These are phyloP conservation scores for Cyclospora cayetanensis DNA, from an alignment of 169 alveolate genomes.

Conservation along the genomic window DNA sequence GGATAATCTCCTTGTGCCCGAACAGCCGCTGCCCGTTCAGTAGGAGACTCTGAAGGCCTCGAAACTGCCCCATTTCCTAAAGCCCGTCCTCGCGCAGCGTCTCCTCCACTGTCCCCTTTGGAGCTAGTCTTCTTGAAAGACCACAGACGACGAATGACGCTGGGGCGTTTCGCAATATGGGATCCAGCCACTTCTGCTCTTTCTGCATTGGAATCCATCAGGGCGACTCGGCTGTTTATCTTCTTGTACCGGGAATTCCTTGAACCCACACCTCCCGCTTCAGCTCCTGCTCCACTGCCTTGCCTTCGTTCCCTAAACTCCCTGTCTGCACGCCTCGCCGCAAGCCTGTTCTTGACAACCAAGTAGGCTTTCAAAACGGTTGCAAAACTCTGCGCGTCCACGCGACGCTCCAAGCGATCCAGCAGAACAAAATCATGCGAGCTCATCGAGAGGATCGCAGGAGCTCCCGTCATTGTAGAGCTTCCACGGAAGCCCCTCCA, in stretches of 20 bases:
- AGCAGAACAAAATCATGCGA: slow-evolving; percentile 6
- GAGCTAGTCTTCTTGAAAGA: neutral
- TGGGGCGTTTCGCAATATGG: neutral
- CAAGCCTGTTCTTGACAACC: slow-evolving; percentile 37
- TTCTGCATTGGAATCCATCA: neutral
- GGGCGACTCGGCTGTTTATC: slow-evolving; percentile 29
- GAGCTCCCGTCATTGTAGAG: neutral
- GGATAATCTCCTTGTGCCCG: neutral
- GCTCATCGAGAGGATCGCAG: slow-evolving; percentile 58
- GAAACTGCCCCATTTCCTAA: neutral
- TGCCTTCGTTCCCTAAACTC: neutral
- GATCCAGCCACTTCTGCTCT: neutral
- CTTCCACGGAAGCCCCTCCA: neutral
- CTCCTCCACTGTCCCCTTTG: neutral
- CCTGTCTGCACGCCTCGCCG: slow-evolving; percentile 61
- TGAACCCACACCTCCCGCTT: neutral
- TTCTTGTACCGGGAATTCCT: neutral
- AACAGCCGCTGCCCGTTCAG: neutral
- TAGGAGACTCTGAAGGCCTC: too few relatives aligned
- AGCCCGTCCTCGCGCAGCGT: neutral
- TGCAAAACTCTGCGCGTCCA: slow-evolving; percentile 56
- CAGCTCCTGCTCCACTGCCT: neutral
- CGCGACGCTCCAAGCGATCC: slow-evolving; percentile 56
- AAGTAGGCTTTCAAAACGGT: slow-evolving; percentile 65
- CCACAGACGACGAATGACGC: slow-evolving; percentile 9